phyloP scores from a whole-genome alignment of 2,329 filamentous ascomycete species.

The Lojkania enalia region DNA sequence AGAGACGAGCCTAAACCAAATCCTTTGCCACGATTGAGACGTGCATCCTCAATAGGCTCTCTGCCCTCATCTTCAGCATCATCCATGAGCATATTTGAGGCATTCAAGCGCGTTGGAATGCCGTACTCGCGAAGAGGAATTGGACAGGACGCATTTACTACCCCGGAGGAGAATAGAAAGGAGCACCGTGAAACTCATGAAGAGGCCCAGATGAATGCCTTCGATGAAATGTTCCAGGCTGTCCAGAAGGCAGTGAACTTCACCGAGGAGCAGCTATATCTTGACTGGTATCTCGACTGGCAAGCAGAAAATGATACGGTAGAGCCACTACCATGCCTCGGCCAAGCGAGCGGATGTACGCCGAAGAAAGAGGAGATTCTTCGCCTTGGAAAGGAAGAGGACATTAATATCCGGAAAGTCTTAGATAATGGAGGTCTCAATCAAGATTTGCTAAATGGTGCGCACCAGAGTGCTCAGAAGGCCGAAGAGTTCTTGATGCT shows the following conservation, averaged over 20 bases:
- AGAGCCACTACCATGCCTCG: slow-evolving; percentile 26
- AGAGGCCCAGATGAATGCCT: slow-evolving; percentile 20
- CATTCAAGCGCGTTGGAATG: slow-evolving; percentile 25
- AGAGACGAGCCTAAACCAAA: background rate
- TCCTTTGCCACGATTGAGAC: slow-evolving; percentile 8
- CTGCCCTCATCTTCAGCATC: slow-evolving; percentile 25
- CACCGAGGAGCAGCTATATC: slow-evolving; percentile 25
- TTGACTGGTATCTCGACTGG: slow-evolving; percentile 17
- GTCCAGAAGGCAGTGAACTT: slow-evolving; percentile 30
- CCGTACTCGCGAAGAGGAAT: slow-evolving; percentile 22
- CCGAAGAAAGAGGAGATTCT: slow-evolving; percentile 29
- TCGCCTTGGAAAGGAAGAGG: slow-evolving; percentile 16
- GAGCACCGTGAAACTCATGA: slow-evolving; percentile 18
- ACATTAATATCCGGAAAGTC: slow-evolving; percentile 5
- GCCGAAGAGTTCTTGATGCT: slow-evolving; percentile 25
- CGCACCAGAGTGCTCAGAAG: background rate
- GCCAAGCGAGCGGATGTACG: slow-evolving; percentile 33
- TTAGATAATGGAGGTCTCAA: slow-evolving; percentile 8
- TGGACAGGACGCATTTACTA: slow-evolving; percentile 19
- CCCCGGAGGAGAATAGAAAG: slow-evolving; percentile 12
- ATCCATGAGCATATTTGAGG: slow-evolving; percentile 10
- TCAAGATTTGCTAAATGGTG: slow-evolving; percentile 7
- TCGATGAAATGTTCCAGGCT: slow-evolving; percentile 18
- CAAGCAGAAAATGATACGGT: slow-evolving; percentile 9
- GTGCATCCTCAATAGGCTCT: slow-evolving; percentile 15